Conservation (phyloP, 768 basidiomycete species). For the Leccinellum luteum region DNA sequence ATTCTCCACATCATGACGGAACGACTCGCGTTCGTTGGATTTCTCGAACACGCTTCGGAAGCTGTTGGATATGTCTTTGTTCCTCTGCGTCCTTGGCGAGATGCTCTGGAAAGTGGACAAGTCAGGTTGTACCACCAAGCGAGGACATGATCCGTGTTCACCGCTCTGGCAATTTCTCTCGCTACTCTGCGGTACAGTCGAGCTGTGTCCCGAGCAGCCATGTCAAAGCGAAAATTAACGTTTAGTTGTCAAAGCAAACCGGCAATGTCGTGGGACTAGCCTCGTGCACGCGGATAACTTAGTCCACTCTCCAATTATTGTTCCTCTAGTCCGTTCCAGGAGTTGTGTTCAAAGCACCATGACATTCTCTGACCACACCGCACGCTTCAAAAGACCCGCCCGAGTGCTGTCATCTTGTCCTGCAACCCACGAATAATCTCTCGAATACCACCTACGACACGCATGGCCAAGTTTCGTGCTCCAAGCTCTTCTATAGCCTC, state of each 20-base stretch:
- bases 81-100: conserved; percentile 35
- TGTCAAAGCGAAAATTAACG: conserved; percentile 20
- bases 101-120: conserved; percentile 33
- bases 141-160: conserved; percentile 2
- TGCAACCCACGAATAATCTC: neutral
- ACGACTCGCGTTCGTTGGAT: conserved; percentile 18
- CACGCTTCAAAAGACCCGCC: conserved; percentile 18
- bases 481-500: conserved; percentile 19
- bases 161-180: conserved; percentile 31
- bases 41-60: conserved; percentile 56
- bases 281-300: neutral
- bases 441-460: conserved; percentile 1
- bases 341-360: conserved; percentile 18
- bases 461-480: conserved; percentile 18
- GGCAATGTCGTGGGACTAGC: conserved; percentile 15
- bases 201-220: conserved; percentile 16
- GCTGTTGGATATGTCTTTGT: conserved; percentile 43
- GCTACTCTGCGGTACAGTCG: conserved; percentile 29
- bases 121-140: neutral
- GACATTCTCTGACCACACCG: neutral
- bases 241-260: conserved; percentile 9
- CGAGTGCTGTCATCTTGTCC: neutral
- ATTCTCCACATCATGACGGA: conserved; percentile 54
- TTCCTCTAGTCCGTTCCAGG: conserved; percentile 11
- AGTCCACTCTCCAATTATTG: conserved; percentile 16